These are phyloP conservation scores for Fusarium kyushuense DNA, from an alignment of 2,329 filamentous ascomycete species.

Conservation along the genomic window DNA sequence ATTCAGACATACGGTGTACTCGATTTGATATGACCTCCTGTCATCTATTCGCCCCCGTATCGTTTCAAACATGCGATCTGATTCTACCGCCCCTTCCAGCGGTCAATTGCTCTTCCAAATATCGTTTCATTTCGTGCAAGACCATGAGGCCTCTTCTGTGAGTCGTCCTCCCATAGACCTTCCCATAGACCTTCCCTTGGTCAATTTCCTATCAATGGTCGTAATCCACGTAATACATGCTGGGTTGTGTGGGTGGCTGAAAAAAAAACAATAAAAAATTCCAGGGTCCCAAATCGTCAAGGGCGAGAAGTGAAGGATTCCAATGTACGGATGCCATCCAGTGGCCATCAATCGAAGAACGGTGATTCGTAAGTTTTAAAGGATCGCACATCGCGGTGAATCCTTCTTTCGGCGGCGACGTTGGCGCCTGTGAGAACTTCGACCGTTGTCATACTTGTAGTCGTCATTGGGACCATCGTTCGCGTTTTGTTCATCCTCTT, in stretches of 20 bases:
- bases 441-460: conserved; percentile 55
- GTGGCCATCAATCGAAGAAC: conserved; percentile 24
- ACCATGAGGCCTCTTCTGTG: conserved; percentile 38
- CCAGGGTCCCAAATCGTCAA: neutral
- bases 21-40: conserved; percentile 16
- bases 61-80: conserved; percentile 16
- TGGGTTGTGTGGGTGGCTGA: conserved; percentile 14
- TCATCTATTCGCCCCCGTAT: conserved; percentile 29
- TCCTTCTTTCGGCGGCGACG: conserved; percentile 51
- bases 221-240: conserved; percentile 26
- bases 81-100: conserved; percentile 7
- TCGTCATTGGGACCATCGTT: conserved; percentile 54
- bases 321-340: conserved; percentile 33
- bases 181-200: conserved; percentile 21
- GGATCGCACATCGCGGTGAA: conserved; percentile 58
- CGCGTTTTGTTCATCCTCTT: conserved; percentile 66
- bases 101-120: conserved; percentile 20
- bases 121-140: conserved; percentile 33
- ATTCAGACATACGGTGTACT: conserved; percentile 15
- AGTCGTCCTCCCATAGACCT: conserved; percentile 24
- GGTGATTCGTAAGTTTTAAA: conserved; percentile 49
- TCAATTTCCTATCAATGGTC: conserved; percentile 24
- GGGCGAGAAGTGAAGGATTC: conserved; percentile 17
- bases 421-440: conserved; percentile 47
- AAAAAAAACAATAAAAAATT: conserved; percentile 26